Base-by-base conservation (phyloP, 306 rosid genomes). In the Mimosa pudica region DNA sequence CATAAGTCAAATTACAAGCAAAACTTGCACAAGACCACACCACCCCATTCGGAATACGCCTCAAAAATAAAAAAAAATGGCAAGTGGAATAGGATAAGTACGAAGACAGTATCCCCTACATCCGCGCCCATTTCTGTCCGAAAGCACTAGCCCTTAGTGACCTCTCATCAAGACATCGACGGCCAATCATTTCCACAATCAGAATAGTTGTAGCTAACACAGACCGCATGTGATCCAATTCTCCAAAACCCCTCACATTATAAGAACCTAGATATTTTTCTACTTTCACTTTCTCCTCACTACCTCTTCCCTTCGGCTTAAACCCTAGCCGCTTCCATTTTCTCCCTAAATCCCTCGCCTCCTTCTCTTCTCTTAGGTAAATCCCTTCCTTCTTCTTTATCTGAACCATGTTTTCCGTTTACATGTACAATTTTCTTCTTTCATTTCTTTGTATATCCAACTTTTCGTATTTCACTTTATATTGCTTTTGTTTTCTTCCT, bases 301-400 rank as follows among this genome's bases (percentile, higher is more conserved):
- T 51, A 1, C 38, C 51, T 30, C 38, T 7, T 1, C 14, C 11
- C 30, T 24, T 13, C 4, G 6, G 70, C 85, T 83, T 89, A 88
- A 89, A 88, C 94, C 97, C 97, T 91, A 89, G 91, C 92, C 89
- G 87, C 88, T 85, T 62, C 73, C 0, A 4, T 44, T 42, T 44
- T 3, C 64, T 20, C 47, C 7, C 32, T 9, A 70, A 32, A 33
- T 7, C 12, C 11, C 33, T 38, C 52, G 2, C 24, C 6, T 14
- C 38, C 57, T 52, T 17, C 47, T n/a, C 71, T 16, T 17, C 47
- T n/a, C 71, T 16, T 5, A 9, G 90, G 96, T 91, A 84, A 36
- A 38, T 38, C 73, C 52, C 70, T 60, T 77, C 35, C 32, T 55
- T 1, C 46, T 35, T 30, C 0, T 13, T 6, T 1, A 13, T 9